Conservation (phyloP, 1,284 basidiomycete genomes). For the Sanghuangporus sanghuang region DNA sequence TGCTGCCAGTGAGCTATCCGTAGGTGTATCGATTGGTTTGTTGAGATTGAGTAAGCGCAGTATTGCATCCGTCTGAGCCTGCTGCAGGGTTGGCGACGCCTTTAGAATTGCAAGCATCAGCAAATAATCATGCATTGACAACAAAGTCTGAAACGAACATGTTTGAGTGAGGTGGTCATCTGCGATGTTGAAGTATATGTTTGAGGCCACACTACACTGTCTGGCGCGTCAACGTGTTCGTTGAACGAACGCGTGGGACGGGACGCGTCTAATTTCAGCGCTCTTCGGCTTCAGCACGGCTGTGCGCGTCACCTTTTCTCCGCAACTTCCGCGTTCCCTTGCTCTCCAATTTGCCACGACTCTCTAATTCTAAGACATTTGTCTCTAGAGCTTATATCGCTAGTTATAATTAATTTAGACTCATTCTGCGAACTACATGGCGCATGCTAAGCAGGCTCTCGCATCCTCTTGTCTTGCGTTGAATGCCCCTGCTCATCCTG, state of each 20-base stretch:
- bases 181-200: background rate
- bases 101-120: background rate
- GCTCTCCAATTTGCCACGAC: background rate
- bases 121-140: background rate
- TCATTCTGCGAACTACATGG: background rate
- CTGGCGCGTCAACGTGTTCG: background rate
- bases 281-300: background rate
- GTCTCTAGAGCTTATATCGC: no score
- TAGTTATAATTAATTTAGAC: background rate
- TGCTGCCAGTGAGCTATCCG: slow-evolving; percentile 30
- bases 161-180: slow-evolving; percentile 8
- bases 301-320: background rate
- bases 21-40: slow-evolving; percentile 37
- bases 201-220: background rate
- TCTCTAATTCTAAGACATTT: background rate
- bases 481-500: slow-evolving; percentile 9
- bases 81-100: slow-evolving; percentile 44
- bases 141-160: background rate
- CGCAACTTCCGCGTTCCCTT: background rate
- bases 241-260: no score
- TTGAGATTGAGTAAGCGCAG: slow-evolving; percentile 63
- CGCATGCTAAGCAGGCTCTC: background rate
- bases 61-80: slow-evolving; percentile 73
- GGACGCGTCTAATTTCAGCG: background rate
- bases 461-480: slow-evolving; percentile 3